Evolutionary conservation across 2,329 filamentous ascomycete species (phyloP), one percentile per base, ranked within the genome.

Genomic region (Huntiella moniliformis): DNA sequence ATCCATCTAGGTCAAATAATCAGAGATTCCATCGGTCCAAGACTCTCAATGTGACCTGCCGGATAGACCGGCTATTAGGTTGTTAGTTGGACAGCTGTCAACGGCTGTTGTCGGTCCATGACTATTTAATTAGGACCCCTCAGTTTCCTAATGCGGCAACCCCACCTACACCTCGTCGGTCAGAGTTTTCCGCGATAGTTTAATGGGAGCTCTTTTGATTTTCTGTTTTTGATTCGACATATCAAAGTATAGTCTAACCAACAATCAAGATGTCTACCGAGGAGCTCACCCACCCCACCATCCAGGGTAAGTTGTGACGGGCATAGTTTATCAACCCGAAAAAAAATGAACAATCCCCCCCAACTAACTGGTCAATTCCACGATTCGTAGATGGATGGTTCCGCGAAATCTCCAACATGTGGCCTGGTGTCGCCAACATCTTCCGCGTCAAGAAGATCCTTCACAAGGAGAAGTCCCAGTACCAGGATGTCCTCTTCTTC

Each of bases 401-500:
- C 81, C 83, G 86, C 65, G 91, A 98, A 71, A 87, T 94, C 68
- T 93, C 83, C 56, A 71, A 91, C 61, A 96, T 98, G 88, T 98
- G 91, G 91, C 88, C 91, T 52, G 85, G 91, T 63, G 91, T 96
- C 71, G 91, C 91, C 63, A 96, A 96, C 88, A 95, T 83, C 56
- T 80, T 94, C 62, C 86, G 83, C 67, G 91, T 98, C 66, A 88
- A 98, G 65, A 84, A 95, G 72, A 79, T 98, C 60, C 73, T 98
- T 52, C 87, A 95, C 74, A 88, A 96, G 72, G 91, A 98, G 72
- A 96, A 95, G 77, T 91, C 82, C 73, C 72, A 93, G 72, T 98
- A 95, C 72, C 91, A 98, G 68, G 91, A 98, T 61, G 88, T 98
- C 54, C 79, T 98, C 58, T 85, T 96, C 71, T 98, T 98, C 71